Conservation (phyloP, 2,329 filamentous ascomycete species). For the Monilinia aucupariae region DNA sequence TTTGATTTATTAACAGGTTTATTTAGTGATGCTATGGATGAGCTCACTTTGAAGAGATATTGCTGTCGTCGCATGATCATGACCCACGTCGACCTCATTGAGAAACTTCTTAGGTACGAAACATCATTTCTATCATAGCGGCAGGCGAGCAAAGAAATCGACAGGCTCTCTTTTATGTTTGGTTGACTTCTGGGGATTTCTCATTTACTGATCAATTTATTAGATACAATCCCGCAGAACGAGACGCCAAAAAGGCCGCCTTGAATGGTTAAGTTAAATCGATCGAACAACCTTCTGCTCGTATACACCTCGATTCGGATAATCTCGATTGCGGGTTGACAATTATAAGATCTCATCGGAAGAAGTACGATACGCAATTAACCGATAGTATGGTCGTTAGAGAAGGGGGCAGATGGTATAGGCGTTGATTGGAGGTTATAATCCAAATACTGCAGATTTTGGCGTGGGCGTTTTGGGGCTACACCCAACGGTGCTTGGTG, state of each 20-base stretch:
- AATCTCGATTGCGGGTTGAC: not conserved
- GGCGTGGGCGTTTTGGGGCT: slow-evolving; percentile 15
- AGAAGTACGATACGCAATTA: slow-evolving; percentile 2
- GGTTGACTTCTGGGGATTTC: slow-evolving; percentile 11
- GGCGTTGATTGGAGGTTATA: slow-evolving; percentile 26
- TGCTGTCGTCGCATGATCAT: slow-evolving; percentile 99
- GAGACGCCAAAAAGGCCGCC: slow-evolving; percentile 40
- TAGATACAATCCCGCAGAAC: slow-evolving; percentile 46
- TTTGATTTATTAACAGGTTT: slow-evolving; percentile 22
- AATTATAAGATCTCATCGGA: not conserved
- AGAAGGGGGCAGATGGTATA: slow-evolving; percentile 7
- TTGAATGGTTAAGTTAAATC: slow-evolving; percentile 25
- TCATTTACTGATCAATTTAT: slow-evolving; percentile 19
- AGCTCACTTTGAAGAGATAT: slow-evolving; percentile 88
- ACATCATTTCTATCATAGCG: not conserved
- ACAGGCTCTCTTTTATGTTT: not conserved
- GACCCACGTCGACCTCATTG: slow-evolving; percentile 97
- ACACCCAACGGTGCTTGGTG: slow-evolving; percentile 4
- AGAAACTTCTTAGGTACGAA: slow-evolving; percentile 86
- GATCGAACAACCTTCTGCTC: slow-evolving; percentile 11
- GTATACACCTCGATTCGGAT: slow-evolving; percentile 11
- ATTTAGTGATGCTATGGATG: slow-evolving; percentile 86
- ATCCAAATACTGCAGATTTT: slow-evolving; percentile 10
- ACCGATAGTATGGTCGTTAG: not conserved
- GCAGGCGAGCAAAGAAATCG: not conserved